phyloP scores from a whole-genome alignment of 441 rosid genomes.

The Manihot esculenta region DNA sequence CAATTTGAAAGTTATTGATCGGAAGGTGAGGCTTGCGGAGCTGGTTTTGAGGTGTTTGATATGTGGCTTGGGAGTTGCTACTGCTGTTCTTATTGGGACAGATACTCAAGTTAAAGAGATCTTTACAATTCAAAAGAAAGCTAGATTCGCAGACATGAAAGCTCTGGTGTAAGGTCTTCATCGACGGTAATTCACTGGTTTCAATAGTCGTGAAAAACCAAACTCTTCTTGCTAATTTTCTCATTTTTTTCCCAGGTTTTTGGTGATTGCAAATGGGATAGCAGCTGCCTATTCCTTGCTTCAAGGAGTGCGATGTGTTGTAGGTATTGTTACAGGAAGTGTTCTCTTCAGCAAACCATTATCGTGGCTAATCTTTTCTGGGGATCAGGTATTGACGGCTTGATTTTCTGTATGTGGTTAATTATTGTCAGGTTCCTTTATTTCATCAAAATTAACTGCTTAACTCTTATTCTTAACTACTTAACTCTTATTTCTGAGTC shows the following conservation, averaged over 20 bases:
- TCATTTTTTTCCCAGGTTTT: constrained; percentile 45
- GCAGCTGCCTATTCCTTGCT: constrained; percentile 68
- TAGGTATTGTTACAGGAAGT: constrained; percentile 55
- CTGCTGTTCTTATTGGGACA: constrained; percentile 71
- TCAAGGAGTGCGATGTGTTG: constrained; percentile 67
- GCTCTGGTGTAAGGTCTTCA: constrained; percentile 68
- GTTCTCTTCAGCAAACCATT: constrained; percentile 67
- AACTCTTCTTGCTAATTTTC: neutral
- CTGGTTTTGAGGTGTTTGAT: constrained; percentile 65
- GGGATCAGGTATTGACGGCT: constrained; percentile 66
- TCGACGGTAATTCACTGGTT: neutral
- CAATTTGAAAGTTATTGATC: constrained; percentile 55
- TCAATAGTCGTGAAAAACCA: no score
- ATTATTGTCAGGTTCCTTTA: no score
- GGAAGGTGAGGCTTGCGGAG: constrained; percentile 68
- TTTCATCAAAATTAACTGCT: no score
- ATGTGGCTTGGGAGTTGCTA: constrained; percentile 46
- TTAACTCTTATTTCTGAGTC: no score
- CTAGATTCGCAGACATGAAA: constrained; percentile 83
- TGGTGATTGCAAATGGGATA: constrained; percentile 72
- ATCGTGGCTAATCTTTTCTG: constrained; percentile 85
- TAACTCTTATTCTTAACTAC: no score
- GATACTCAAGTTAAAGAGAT: constrained; percentile 68
- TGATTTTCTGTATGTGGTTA: neutral
- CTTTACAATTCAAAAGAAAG: constrained; percentile 66